phyloP scores from a whole-genome alignment of 2,329 filamentous ascomycete genomes.

The Sporothrix brunneoviolacea region DNA sequence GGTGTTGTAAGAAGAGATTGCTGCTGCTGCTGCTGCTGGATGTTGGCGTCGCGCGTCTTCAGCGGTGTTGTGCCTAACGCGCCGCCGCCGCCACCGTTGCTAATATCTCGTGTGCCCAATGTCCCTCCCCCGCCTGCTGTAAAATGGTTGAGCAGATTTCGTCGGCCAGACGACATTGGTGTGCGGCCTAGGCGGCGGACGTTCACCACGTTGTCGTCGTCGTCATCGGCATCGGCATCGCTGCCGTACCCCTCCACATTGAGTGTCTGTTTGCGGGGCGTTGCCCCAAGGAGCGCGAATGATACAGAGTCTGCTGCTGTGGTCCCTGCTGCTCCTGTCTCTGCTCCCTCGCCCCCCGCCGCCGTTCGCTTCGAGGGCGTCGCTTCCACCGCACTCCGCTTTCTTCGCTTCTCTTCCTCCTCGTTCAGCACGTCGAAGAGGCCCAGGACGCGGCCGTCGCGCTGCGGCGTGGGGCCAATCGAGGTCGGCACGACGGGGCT shows the following conservation, averaged over 20 bases:
- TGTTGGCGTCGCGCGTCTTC: conserved; percentile 39
- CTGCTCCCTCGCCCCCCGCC: conserved; percentile 17
- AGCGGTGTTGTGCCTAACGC: conserved; percentile 55
- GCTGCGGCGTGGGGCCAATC: conserved; percentile 73
- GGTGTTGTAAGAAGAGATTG: not conserved
- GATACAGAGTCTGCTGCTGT: conserved; percentile 14
- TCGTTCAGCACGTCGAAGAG: conserved; percentile 65
- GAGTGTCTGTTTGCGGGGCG: conserved; percentile 39
- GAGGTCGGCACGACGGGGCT: conserved; percentile 52
- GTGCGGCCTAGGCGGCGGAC: conserved; percentile 36
- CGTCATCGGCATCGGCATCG: conserved; percentile 16
- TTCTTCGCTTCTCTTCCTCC: conserved; percentile 32
- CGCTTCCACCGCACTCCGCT: not conserved
- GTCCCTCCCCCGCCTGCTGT: not conserved
- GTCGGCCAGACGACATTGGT: conserved; percentile 52
- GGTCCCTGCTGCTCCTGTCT: conserved; percentile 24
- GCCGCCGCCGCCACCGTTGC: not conserved
- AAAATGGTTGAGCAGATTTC: conserved; percentile 49
- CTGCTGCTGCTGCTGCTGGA: not conserved
- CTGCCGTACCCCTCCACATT: conserved; percentile 1
- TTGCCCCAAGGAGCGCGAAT: conserved; percentile 26
- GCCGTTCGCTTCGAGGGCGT: conserved; percentile 39
- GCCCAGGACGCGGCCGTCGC: conserved; percentile 68
- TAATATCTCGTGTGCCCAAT: not conserved
- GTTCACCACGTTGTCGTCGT: conserved; percentile 23